Conservation (phyloP, 345 rosid species). For the Lepidium aucheri region DNA sequence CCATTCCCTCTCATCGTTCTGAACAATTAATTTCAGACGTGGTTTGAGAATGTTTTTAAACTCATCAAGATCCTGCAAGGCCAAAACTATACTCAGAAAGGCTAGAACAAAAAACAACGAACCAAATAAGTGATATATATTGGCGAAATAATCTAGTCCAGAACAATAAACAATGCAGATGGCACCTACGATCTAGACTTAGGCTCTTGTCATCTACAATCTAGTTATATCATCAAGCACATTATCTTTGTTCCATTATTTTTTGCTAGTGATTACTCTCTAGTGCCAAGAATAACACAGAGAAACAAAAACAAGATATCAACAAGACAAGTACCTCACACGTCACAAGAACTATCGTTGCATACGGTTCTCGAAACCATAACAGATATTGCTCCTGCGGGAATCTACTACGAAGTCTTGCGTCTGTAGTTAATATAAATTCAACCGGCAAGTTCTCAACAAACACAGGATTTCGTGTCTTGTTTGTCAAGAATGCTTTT, state of each 20-base stretch:
- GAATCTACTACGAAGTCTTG: slow-evolving; percentile 86
- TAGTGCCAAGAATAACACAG: background rate
- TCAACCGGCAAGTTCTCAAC: slow-evolving; percentile 82
- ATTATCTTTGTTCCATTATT: background rate
- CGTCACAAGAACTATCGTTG: slow-evolving; percentile 81
- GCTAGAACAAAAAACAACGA: background rate
- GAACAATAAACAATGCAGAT: background rate
- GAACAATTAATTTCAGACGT: slow-evolving; percentile 77
- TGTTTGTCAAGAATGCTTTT: slow-evolving; percentile 71
- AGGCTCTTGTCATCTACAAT: background rate
- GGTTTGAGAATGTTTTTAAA: slow-evolving; percentile 92
- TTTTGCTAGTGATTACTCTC: background rate
- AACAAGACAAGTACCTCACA: slow-evolving; percentile 65
- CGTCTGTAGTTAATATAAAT: slow-evolving; percentile 78
- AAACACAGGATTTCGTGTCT: slow-evolving; percentile 70
- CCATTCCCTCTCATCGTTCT: slow-evolving; percentile 94
- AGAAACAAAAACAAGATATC: background rate
- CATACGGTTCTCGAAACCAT: slow-evolving; percentile 95
- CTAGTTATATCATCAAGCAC: background rate
- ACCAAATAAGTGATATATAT: background rate
- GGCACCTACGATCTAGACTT: background rate
- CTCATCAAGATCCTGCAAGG: slow-evolving; percentile 90
- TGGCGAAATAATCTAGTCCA: background rate
- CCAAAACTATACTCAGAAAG: background rate
- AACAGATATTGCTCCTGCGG: slow-evolving; percentile 77